Percentiles rank a stretch among this genome's conserved stretches.
These are phyloP conservation scores for Skeletonema marinoi DNA, from an alignment of 108 stramenopile genomes.

Conservation along the genomic window DNA sequence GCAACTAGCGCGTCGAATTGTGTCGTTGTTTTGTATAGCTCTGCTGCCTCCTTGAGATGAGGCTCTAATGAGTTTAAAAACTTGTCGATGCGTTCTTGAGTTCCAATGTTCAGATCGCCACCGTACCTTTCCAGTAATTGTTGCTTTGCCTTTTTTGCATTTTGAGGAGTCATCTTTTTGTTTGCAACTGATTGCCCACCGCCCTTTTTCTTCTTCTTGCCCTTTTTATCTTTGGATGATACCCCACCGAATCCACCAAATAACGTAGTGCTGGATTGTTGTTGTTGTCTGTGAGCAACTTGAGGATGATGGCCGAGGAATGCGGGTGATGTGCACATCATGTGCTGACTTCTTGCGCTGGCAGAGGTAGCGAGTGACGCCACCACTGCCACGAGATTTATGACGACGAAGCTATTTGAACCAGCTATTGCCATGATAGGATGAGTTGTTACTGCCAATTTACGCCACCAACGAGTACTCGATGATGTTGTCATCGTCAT, in stretches of 20 bases:
- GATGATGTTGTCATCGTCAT: no score
- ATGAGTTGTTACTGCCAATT: no score
- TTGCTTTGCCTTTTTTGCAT: conserved; percentile 25
- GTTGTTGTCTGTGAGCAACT: conserved; percentile 45
- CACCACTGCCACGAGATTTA: neutral
- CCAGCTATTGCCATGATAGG: no score
- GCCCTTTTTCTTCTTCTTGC: conserved; percentile 1
- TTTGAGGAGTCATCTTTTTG: conserved; percentile 33
- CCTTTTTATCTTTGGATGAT: conserved; percentile 1
- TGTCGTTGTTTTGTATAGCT: conserved; percentile 55
- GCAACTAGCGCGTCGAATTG: conserved; percentile 54
- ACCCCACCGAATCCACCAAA: conserved; percentile 30
- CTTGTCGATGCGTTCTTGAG: conserved; percentile 55
- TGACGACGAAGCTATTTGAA: neutral
- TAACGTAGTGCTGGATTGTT: conserved; percentile 43
- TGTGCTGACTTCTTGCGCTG: neutral
- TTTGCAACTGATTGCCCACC: neutral
- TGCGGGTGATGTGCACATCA: neutral
- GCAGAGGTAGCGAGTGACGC: neutral
- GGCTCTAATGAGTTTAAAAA: conserved; percentile 48
- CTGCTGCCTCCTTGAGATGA: conserved; percentile 50
- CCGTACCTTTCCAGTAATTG: conserved; percentile 50
- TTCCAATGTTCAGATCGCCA: conserved; percentile 60
- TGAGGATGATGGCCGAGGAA: neutral
- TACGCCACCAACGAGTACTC: no score